Base-by-base conservation (phyloP, 129 eudicot species). In the Ambrosia artemisiifolia region DNA sequence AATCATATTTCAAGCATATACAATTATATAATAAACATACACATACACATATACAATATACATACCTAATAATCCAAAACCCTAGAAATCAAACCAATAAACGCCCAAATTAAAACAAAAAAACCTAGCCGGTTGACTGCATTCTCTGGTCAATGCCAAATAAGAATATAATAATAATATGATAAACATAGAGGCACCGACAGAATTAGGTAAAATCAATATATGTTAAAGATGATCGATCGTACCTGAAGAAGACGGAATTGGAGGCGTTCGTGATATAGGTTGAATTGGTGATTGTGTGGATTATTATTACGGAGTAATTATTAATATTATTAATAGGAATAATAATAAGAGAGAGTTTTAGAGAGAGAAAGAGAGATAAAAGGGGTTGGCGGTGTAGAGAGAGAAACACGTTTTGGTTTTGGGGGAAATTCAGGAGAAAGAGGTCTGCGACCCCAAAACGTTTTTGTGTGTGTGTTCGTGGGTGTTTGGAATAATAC, bases 321-420 rank as follows among this genome's bases (percentile, higher is more conserved):
- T 24, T 24, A 24, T 24, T 24, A 24, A 24, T 24, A 24, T 0
- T 24, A 24, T 24, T 24, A 73, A 72, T 33, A 60, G 34, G 60
- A 40, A 10, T 47, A 60, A 10, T 47, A 60, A 72, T 17, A 13
- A 12, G n/a, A 43, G 9, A 6, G 20, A 44, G 34, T 13, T 57
- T 57, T 5, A 32, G 5, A 44, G 28, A 65, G 53, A 66, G 28
- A 65, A 35, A 66, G 65, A 63, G 64, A 74, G 75, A 71, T 54
- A 73, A 17, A 18, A 44, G 54, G 56, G 57, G 32, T 36, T 70
- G 74, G 75, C 75, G 75, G 66, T 46, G 75, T 59, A 6, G 76
- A 72, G 69, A 6, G 76, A 72, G 69, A 64, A 64, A 74, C 79
- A 74, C 79, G 79, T 65, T 71, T 69, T 62, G 77, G 77, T 65